Base-by-base conservation (phyloP, 164 flowering plant species). In the Dillenia suffruticosa region DNA sequence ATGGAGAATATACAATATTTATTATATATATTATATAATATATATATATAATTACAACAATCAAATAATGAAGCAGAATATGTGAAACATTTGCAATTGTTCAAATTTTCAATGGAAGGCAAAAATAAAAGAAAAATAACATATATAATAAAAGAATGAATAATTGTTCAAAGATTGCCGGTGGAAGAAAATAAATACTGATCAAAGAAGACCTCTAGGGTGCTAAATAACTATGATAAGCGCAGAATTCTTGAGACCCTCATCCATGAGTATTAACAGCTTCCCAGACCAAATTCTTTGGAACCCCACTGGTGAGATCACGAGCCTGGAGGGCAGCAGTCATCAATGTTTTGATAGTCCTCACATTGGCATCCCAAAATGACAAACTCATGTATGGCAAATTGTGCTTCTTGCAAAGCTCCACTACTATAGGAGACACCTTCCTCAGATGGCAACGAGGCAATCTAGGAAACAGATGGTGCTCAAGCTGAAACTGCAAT, bases 251-350 rank as follows among this genome's bases (percentile, higher is more conserved):
- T 32, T 5, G 0, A 32, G 40, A 32, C 40, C 61, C 61, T 81
- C 74, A 86, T 44, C 92, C 92, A 58, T 81, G 84, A 54, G 87
- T 84, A 68, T 86, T 86, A 13, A 86, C 73, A 43, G 92, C 92
- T 77, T 86, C 92, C 92, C 92, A 84, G 9, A 84, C 60, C 79
- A 86, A 63, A 60, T 80, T 78, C 68, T 81, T 78, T 0, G 84
- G 79, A 11, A 68, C 54, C 8, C 77, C 76, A 2, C 66, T 75
- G 17, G 83, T 43, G 46, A 81, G 49, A 51, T 79, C 82, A 16
- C 89, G 65, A 53, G 92, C 92, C 68, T 84, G 82, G 63, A 81
- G 49, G 8, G 92, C 92, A 0, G 87, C 89, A 5, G 77, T 53
- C 67, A 81, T 76, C 3, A 86, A 80, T 1, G 85, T 81, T 68